Base-by-base conservation (phyloP, 1,284 basidiomycete species). In the Inonotus obliquus region DNA sequence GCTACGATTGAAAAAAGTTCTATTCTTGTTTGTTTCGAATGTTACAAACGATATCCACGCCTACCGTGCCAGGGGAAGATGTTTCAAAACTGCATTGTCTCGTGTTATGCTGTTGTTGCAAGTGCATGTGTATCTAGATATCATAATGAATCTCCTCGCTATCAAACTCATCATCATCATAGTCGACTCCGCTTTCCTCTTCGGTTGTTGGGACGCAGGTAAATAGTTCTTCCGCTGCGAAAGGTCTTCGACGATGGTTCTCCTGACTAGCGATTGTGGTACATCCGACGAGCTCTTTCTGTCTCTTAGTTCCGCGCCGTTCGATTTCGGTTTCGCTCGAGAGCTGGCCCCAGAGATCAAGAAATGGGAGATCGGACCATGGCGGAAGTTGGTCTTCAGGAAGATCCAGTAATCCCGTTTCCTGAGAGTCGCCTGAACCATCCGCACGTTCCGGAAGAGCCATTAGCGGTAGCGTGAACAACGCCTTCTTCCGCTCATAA, bases 381-480 rank as follows among this genome's bases (percentile, higher is more conserved):
- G 59, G 54, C 0, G 91, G 90, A 39, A 93, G 72, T 2, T 68
- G 69, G 13, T 70, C 74, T 0, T 73, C 74, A 1, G 88, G 90
- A 44, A 91, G 73, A 54, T 86, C 80, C 48, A 89, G 73, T 25
- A 91, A 68, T 25, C 77, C 75, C 17, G 74, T 73, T 35, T 59
- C 10, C 38, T 48, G 32, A 11, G 54, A 38, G 1, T 49, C 60
- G 17, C 60, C 59, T 1, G 21, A 41, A 57, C 21, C 49, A 23
- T 47, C 25, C 32, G 68, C 65, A 23, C 57, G 66, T 21, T 68
- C 65, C 17, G 74, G 71, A 11, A 85, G 72, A 17, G 67, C 69
- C 82, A 93, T 84, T 61, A 93, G 71, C 14, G 91, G 89, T 14
- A 92, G 74, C 38, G 79, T 73, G 73, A 92, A 93, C 49, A 84